phyloP scores from a whole-genome alignment of 1,139 yeast species.

The Protomyces arabidopsidicola region DNA sequence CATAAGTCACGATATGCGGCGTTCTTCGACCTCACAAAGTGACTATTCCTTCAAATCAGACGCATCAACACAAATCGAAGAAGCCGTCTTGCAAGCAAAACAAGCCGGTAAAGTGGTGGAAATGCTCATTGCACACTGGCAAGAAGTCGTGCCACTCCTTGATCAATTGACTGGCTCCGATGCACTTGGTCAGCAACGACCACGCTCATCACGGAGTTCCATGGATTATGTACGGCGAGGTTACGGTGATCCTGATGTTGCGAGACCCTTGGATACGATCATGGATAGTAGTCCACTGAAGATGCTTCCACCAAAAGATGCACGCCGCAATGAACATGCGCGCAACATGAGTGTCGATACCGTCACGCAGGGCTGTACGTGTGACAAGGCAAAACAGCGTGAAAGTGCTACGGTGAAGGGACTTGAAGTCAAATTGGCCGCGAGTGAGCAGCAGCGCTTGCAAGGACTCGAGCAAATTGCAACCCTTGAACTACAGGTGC shows the following conservation, averaged over 20 bases:
- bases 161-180: neutral
- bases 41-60: conserved; percentile 13
- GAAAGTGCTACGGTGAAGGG: neutral
- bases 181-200: neutral
- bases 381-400: neutral
- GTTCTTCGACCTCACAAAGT: conserved; percentile 8
- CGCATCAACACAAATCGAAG: conserved; percentile 19
- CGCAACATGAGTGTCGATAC: conserved; percentile 20
- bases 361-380: conserved; percentile 1
- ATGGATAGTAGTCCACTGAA: neutral
- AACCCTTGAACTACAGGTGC: neutral
- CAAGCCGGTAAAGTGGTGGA: conserved; percentile 22
- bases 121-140: conserved; percentile 21
- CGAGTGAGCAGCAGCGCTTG: neutral
- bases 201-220: neutral
- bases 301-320: neutral
- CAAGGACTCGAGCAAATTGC: neutral
- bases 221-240: neutral
- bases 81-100: conserved; percentile 22
- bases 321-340: neutral
- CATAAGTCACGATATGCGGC: conserved; percentile 1
- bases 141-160: neutral
- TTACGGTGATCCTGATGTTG: neutral
- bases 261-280: neutral
- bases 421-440: neutral